A percentile compares a stretch with the other conserved stretches of the same genome.
Evolutionary conservation across 2,329 filamentous ascomycete genomes (phyloP).

Genomic region (Pseudogymnoascus sp.): DNA sequence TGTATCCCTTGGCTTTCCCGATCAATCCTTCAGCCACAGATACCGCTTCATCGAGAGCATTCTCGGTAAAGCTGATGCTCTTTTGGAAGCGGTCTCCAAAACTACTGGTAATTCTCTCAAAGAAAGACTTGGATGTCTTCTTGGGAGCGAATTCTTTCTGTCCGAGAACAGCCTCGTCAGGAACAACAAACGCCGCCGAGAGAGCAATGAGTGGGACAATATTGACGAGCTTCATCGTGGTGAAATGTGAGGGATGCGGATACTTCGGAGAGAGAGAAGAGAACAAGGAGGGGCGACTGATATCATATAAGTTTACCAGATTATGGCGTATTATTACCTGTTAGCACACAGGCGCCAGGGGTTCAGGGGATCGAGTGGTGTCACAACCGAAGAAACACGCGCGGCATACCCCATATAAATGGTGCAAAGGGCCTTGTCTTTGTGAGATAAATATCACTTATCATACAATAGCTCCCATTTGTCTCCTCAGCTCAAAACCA

Average conservation of each 20-base stretch:
- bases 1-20: conserved; percentile 16
- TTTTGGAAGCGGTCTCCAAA: conserved; percentile 24
- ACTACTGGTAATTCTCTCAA: conserved; percentile 29
- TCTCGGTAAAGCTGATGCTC: conserved; percentile 21
- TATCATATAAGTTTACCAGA: not conserved
- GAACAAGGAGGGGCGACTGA: not conserved
- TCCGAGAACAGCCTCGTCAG: conserved; percentile 40
- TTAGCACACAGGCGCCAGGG: not conserved
- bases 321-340: not conserved
- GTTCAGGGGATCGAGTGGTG: not conserved
- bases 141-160: conserved; percentile 34
- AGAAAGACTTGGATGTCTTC: conserved; percentile 23
- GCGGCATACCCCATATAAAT: not conserved
- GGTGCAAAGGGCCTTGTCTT: not conserved
- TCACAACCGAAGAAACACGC: not conserved
- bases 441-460: not conserved
- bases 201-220: conserved; percentile 43
- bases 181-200: conserved; percentile 45
- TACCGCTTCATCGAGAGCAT: conserved; percentile 28
- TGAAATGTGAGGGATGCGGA: not conserved
- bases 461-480: not conserved
- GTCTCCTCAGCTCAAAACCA: not conserved
- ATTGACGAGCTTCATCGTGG: conserved; percentile 32
- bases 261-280: not conserved
- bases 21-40: conserved; percentile 19